Evolutionary conservation across 2,329 filamentous ascomycete genomes (phyloP).

Genomic region (Fusarium veterinarium): DNA sequence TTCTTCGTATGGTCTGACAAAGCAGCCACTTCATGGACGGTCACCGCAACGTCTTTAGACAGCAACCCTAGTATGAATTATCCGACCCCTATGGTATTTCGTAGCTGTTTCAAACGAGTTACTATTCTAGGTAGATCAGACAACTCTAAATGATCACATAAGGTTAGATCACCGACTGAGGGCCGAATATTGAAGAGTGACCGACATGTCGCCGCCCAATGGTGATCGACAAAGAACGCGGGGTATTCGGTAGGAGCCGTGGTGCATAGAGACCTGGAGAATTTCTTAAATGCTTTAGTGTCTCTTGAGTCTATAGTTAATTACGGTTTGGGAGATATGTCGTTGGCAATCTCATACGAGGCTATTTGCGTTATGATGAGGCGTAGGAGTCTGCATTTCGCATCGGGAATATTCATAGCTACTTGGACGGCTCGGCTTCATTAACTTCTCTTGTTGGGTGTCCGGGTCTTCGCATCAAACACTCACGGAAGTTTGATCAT

Average conservation of each 20-base stretch:
- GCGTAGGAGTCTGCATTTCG: neutral
- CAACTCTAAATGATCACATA: neutral
- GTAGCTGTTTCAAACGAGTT: fast-evolving
- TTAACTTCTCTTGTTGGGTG: fast-evolving
- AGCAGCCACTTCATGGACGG: fast-evolving
- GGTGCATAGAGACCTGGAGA: neutral
- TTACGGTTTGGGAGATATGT: too few species aligned
- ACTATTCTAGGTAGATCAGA: neutral
- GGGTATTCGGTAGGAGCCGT: neutral
- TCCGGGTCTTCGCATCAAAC: neutral
- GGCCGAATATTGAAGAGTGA: constrained; percentile 8
- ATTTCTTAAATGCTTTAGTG: neutral
- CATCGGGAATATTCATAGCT: fast-evolving
- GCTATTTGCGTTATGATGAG: fast-evolving
- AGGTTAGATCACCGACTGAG: constrained; percentile 17
- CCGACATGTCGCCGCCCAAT: constrained; percentile 23
- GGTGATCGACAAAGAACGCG: neutral
- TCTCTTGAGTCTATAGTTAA: neutral
- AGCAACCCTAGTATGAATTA: fast-evolving
- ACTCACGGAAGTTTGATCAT: neutral
- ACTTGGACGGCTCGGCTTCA: fast-evolving
- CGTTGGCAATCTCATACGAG: too few species aligned
- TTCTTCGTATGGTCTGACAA: neutral
- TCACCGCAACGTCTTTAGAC: neutral
- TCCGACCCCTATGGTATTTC: fast-evolving